Conservation (phyloP, 768 basidiomycete species). For the Suillus brevipes region DNA sequence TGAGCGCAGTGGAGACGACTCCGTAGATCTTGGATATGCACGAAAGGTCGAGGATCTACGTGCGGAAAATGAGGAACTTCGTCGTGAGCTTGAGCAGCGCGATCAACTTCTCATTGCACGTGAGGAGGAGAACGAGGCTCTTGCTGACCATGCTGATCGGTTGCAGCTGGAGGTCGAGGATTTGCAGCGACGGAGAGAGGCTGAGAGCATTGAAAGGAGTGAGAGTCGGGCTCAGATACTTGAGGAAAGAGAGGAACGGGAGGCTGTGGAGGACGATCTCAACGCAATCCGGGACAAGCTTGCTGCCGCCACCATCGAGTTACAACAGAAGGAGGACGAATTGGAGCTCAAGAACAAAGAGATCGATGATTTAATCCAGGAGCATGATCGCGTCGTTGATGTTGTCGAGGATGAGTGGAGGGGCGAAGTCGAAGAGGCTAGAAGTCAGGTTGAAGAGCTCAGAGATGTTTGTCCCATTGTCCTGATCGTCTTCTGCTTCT, state of each 20-base stretch:
- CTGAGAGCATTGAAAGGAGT: conserved; percentile 67
- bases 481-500: conserved; percentile 5
- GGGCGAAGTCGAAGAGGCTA: conserved; percentile 81
- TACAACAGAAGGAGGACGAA: conserved; percentile 87
- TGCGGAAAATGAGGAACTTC: conserved; percentile 63
- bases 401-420: conserved; percentile 84
- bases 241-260: conserved; percentile 72
- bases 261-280: conserved; percentile 77
- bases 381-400: conserved; percentile 71
- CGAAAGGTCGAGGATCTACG: conserved; percentile 58
- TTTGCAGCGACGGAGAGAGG: conserved; percentile 58
- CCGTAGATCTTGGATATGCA: conserved; percentile 44
- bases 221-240: conserved; percentile 69
- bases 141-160: conserved; percentile 63
- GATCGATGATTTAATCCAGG: conserved; percentile 73
- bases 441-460: conserved; percentile 77
- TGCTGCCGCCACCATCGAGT: conserved; percentile 77
- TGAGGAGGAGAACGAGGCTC: conserved; percentile 73
- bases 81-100: conserved; percentile 56
- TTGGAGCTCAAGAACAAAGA: conserved; percentile 76
- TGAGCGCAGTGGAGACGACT: conserved; percentile 51
- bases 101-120: conserved; percentile 52
- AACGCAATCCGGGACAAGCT: conserved; percentile 74
- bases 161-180: conserved; percentile 69
- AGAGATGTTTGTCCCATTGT: conserved; percentile 53